A percentile compares a stretch with the other conserved stretches of the same genome.
Evolutionary conservation across 345 rosid species (phyloP).

Genomic region (Salix arbutifolia): DNA sequence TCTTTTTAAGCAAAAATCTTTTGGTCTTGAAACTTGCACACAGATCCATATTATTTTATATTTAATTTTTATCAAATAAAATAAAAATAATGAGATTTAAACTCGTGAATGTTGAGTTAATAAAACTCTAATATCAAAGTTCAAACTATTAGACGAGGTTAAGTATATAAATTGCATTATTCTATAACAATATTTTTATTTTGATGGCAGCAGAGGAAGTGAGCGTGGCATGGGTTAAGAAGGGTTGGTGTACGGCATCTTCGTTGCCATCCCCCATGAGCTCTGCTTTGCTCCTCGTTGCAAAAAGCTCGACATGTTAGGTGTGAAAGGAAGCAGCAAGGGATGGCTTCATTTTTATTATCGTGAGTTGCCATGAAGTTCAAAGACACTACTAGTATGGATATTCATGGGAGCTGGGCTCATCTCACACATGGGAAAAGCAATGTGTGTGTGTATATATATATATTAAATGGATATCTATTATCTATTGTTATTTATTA

Average conservation of each 20-base stretch:
- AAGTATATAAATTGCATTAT: too few relatives aligned
- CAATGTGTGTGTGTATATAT: too few relatives aligned
- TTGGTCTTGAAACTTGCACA: too few relatives aligned
- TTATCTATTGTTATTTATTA: too few relatives aligned
- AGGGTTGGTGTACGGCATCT: neutral
- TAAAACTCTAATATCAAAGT: too few relatives aligned
- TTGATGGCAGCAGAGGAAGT: neutral
- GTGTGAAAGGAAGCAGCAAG: neutral
- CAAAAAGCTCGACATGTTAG: neutral
- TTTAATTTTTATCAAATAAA: too few relatives aligned
- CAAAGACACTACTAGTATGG: neutral
- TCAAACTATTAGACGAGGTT: too few relatives aligned
- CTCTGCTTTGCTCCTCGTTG: neutral
- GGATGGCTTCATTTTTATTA: neutral
- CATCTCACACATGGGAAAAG: neutral
- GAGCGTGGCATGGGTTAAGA: neutral
- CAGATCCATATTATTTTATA: too few relatives aligned
- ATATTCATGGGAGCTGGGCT: neutral
- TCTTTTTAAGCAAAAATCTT: too few relatives aligned
- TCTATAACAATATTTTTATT: neutral
- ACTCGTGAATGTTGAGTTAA: too few relatives aligned
- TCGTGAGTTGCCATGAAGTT: neutral
- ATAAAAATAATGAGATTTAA: rapidly evolving
- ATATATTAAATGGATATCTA: too few relatives aligned
- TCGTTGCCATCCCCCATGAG: neutral